Base-by-base conservation (phyloP, 164 flowering plant genomes). In the Litsea cubeba region DNA sequence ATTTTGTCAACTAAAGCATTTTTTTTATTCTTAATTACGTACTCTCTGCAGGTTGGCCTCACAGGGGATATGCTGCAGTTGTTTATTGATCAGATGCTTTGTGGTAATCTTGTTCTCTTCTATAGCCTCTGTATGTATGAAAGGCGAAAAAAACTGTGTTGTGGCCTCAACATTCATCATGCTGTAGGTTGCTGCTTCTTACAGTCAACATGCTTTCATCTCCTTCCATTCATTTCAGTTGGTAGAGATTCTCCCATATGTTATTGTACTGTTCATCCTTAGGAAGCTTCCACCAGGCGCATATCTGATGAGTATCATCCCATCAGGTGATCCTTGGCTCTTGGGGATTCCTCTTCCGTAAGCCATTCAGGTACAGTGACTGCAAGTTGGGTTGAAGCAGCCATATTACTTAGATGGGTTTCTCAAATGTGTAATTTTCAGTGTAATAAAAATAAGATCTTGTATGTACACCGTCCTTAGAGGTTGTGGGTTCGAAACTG, bases 271-370 rank as follows among this genome's bases (percentile, higher is more conserved):
- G 22, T 92, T 82, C 83, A 89, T 90, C 73, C 85, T 92, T 50
- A 80, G 93, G 49, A 92, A 91, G 85, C 79, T 92, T 62, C 97
- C 97, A 2, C 92, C 94, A 87, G 76, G 80, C 89, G 94, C 1
- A 81, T 87, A 17, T 87, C 92, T n/a, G 87, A 86, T 71, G 90
- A 85, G 46, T 90, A 92, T 74, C 93, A 92, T 58, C 91, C 94
- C 11, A 90, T 90, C 54, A 73, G 74, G 2, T 91, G 76, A 79
- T 30, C 35, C 35, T 26, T 26, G 28, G 28, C 28, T 70, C 26
- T 66, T 26, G 18, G 68, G 25, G 17, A 28, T 25, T 26, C 25
- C 68, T 26, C 68, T 50, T 50, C 15, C 57, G 11, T 51, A 30
- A 5, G 35, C 35, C 35, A 30, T 30, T 30, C 35, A 30, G 35